Evolutionary conservation across 202 grass and related monocot genomes (phyloP).

Genomic region (Cymbopogon flexuosus): DNA sequence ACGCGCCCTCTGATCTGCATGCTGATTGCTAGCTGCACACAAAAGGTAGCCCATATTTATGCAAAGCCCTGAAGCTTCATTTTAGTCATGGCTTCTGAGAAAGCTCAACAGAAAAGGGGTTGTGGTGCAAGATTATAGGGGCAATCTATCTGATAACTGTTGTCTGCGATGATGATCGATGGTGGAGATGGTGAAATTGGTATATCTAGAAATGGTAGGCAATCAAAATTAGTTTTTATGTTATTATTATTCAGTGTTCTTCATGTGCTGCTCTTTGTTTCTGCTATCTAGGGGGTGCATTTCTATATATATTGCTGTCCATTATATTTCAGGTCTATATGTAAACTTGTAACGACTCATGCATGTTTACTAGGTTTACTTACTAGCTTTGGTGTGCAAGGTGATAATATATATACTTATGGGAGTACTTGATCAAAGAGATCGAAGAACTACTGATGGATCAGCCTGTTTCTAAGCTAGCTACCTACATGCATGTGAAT

Average conservation of each 20-base stretch:
- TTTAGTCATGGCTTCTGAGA: conserved; percentile 68
- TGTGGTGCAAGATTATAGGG: conserved; percentile 38
- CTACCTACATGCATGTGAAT: neutral
- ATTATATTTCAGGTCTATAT: conserved; percentile 30
- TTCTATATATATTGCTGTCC: conserved; percentile 43
- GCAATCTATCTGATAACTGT: neutral
- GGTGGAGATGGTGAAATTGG: neutral
- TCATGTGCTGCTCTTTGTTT: conserved; percentile 28
- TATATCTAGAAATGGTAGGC: conserved; percentile 31
- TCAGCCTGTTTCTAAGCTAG: neutral
- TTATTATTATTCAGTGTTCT: conserved; percentile 30
- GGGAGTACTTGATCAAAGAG: conserved; percentile 7
- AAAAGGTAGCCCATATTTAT: conserved; percentile 47
- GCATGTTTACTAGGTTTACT: conserved; percentile 27
- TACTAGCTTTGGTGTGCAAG: conserved; percentile 28
- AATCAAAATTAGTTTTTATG: conserved; percentile 23
- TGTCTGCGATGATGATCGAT: neutral
- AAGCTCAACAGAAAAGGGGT: conserved; percentile 39
- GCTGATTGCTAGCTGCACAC: conserved; percentile 9
- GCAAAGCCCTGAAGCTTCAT: conserved; percentile 64
- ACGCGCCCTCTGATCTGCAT: neutral
- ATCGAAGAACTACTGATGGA: neutral
- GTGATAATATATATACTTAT: conserved; percentile 18
- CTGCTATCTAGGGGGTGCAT: conserved; percentile 25
- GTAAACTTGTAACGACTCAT: conserved; percentile 31